Conservation (phyloP, 176 grass and related monocot genomes). For the Oryza punctata region DNA sequence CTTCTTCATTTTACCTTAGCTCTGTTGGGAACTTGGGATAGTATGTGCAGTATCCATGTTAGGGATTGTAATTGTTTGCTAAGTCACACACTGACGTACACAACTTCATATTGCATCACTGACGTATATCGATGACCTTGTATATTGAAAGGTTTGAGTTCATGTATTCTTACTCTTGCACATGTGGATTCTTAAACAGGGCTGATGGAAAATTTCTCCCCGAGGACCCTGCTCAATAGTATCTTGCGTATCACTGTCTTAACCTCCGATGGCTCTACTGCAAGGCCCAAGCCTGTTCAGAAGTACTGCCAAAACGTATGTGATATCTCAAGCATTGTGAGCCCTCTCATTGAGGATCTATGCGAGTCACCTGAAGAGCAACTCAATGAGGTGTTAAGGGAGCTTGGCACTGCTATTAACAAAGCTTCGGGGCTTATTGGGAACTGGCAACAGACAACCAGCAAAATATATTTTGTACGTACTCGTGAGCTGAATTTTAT, state of each 20-base stretch:
- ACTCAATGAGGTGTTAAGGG: constrained; percentile 57
- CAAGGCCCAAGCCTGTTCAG: constrained; percentile 57
- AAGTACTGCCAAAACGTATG: constrained; percentile 61
- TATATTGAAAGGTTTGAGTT: background rate
- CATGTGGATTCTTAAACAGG: constrained; percentile 33
- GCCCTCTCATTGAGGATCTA: constrained; percentile 64
- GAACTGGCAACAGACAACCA: constrained; percentile 83
- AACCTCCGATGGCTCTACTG: constrained; percentile 43
- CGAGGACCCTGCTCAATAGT: constrained; percentile 39
- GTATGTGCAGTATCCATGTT: background rate
- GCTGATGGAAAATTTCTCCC: constrained; percentile 52
- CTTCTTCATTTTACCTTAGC: constrained; percentile 24
- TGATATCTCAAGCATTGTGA: constrained; percentile 54
- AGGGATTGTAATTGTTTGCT: background rate
- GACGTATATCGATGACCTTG: constrained; percentile 7
- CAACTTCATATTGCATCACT: background rate
- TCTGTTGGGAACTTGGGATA: background rate
- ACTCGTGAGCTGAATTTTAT: constrained; percentile 14
- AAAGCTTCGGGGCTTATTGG: constrained; percentile 61
- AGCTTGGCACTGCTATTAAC: constrained; percentile 62
- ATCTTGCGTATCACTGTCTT: constrained; percentile 47
- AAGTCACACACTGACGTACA: background rate
- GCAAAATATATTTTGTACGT: constrained; percentile 94
- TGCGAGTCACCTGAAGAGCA: constrained; percentile 60
- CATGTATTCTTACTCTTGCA: background rate